Conservation (phyloP, 495 filamentous ascomycete species). For the Aspergillus hancockii region DNA sequence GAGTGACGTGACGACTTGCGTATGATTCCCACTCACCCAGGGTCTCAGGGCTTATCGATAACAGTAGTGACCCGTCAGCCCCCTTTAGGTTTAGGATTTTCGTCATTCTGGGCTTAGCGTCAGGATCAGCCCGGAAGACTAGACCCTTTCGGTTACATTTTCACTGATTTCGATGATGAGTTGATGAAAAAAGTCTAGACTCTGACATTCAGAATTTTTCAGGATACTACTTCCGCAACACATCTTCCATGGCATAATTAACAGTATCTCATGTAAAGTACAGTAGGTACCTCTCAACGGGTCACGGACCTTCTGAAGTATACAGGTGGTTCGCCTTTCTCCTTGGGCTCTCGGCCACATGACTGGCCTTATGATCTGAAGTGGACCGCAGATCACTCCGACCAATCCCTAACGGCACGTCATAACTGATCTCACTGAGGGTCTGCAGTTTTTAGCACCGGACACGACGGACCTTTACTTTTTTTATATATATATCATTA, state of each 20-base stretch:
- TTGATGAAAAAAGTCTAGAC: slow-evolving; percentile 15
- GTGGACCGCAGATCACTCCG: neutral
- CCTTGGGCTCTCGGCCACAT: neutral
- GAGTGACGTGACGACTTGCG: slow-evolving; percentile 45
- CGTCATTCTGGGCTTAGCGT: slow-evolving; percentile 14
- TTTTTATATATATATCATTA: too few species aligned
- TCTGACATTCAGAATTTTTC: neutral
- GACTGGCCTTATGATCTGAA: neutral
- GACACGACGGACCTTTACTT: neutral
- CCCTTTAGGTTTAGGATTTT: neutral
- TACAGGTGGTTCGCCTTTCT: neutral
- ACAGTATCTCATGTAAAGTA: too few species aligned
- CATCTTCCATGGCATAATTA: neutral
- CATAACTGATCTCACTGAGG: slow-evolving; percentile 1
- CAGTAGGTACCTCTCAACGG: too few species aligned
- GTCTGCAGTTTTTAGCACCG: neutral
- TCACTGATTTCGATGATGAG: slow-evolving; percentile 18
- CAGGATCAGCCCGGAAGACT: slow-evolving; percentile 17
- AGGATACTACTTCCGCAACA: neutral
- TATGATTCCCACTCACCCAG: slow-evolving; percentile 14
- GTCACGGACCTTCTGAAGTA: neutral
- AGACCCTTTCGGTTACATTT: slow-evolving; percentile 26
- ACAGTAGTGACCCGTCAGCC: neutral
- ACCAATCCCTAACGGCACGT: neutral
- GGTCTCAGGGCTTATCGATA: slow-evolving; percentile 23